Base-by-base conservation (phyloP, 148 eudicot genomes). In the Cornus controversa region DNA sequence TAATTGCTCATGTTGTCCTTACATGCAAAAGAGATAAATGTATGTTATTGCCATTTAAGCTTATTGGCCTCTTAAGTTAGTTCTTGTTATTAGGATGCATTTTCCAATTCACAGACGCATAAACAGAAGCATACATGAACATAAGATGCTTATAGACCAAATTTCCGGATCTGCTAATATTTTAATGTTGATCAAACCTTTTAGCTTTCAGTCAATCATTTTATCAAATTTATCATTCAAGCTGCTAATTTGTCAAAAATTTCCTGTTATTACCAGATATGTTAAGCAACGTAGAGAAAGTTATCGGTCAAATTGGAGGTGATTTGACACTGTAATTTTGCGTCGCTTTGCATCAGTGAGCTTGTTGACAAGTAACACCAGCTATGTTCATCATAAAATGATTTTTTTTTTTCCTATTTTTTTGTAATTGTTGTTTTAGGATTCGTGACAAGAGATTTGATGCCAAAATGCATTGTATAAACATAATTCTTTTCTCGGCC, bases 221-320 rank as follows among this genome's bases (percentile, higher is more conserved):
- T 60, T 9, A 58, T 31, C 53, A 40, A 67, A 69, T 2, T 27
- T 18, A 10, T 67, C 73, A 22, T 15, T 71, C 57, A 0, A 72
- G 24, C 57, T 72, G 66, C 77, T 81, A 37, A 81, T 10, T 72
- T 31, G 5, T 58, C 26, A 40, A 26, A 66, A 10, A 67, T 64
- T 72, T 82, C 70, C 4, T 42, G 47, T 60, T 62, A 63, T 60
- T 66, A 31, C 10, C 94, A 93, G 98, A 93, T 69, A 87, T 91
- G 40, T 58, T 93, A 78, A 71, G 69, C 70, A 93, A 89, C 79
- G 94, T 91, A 67, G 90, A 91, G 76, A 85, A 87, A 80, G 91
- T 91, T 70, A 85, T 93, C 74, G 66, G 66, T 25, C 84, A 90
- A 75, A 79, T 93, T 40, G 97, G 90, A 80, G 91, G 79, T 22